Base-by-base conservation (phyloP, 176 grass and related monocot species). In the Saccharum officinarum region DNA sequence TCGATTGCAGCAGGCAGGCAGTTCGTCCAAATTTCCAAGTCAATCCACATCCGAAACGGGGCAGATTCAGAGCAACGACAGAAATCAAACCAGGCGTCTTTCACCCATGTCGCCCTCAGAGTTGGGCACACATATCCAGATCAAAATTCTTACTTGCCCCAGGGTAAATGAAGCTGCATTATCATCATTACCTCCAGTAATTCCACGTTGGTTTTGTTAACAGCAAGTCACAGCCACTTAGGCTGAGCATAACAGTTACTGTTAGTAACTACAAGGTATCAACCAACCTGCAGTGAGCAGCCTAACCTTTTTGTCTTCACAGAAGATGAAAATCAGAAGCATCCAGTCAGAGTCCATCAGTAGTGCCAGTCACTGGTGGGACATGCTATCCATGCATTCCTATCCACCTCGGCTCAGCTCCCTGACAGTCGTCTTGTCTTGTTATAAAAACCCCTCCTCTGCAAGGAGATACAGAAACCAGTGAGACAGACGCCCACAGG, bases 11-110 rank as follows among this genome's bases (percentile, higher is more conserved):
- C 65, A 69, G 64, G 20, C 31, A 36, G 28, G 42, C 44, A 46
- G 41, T 17, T n/a, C 23, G 84, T 23, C 59, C 47, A 13, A 17
- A 50, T 45, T 67, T 78, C 73, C 84, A 75, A 26, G 38, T 86
- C 88, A 79, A 39, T 90, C 84, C 84, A 67, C 67, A 83, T 87
- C 88, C 59, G 1, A 73, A 85, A 65, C 15, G 36, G 54, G 17
- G 52, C 42, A 18, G 14, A 36, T 82, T 82, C 63, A 37, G 54
- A 82, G 71, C 36, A 6, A 69, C 18, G 60, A 3, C 15, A 55
- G 16, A 63, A 26, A 71, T 36, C 34, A 3, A 83, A 88, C 72
- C 75, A 75, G 47, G 8, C 6, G 40, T 64, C 20, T 55, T 70
- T 62, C 76, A 16, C 64, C 14, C 54, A 63, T 42, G 64, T 85